Conservation (phyloP, 1,284 basidiomycete genomes). For the Pyrrhoderma noxium region DNA sequence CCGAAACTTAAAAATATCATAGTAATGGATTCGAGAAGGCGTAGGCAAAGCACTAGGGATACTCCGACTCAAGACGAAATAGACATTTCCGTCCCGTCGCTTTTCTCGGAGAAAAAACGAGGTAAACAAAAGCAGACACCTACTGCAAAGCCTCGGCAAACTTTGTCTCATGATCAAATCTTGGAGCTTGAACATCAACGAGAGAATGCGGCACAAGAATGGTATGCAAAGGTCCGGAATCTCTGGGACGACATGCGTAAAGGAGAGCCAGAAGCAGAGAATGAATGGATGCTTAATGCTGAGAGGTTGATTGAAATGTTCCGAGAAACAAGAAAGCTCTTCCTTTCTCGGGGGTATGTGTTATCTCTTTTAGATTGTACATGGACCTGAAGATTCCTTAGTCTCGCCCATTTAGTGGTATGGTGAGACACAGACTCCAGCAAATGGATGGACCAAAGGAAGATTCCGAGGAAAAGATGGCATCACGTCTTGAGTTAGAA, state of each 20-base stretch:
- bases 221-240: constrained; percentile 43
- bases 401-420: constrained; percentile 19
- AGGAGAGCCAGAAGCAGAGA: constrained; percentile 35
- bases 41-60: constrained; percentile 31
- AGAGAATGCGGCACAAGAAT: constrained; percentile 50
- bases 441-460: background rate
- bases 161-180: constrained; percentile 47
- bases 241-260: constrained; percentile 37
- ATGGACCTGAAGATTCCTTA: constrained; percentile 19
- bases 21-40: constrained; percentile 66
- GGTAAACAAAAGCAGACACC: constrained; percentile 31
- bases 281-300: constrained; percentile 78
- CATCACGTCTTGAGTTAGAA: constrained; percentile 28
- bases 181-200: constrained; percentile 53
- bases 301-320: constrained; percentile 85
- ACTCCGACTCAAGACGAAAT: constrained; percentile 17
- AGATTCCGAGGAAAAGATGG: constrained; percentile 39
- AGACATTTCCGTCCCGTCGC: constrained; percentile 32
- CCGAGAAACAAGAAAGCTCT: constrained; percentile 78
- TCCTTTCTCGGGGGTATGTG: constrained; percentile 33
- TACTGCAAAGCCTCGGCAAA: constrained; percentile 31
- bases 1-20: background rate
- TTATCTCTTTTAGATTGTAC: background rate
- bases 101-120: constrained; percentile 48
- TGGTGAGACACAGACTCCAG: background rate